phyloP scores from a whole-genome alignment of 768 basidiomycete species.

The Tulasnella sp. region DNA sequence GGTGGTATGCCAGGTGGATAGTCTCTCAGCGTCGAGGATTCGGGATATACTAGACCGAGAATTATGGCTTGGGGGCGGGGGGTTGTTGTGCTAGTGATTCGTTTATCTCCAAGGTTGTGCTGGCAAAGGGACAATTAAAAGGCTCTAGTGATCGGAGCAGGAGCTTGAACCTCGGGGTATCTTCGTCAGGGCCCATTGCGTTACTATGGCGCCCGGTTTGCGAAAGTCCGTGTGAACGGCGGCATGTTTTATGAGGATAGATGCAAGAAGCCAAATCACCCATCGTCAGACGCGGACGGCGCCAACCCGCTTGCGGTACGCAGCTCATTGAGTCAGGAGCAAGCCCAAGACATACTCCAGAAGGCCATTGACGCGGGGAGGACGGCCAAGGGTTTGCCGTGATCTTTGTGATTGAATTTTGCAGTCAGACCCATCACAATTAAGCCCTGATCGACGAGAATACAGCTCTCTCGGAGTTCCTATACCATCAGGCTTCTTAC shows the following conservation, averaged over 20 bases:
- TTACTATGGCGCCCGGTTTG: neutral
- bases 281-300: no score
- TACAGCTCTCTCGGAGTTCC: neutral
- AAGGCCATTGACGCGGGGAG: no score
- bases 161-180: neutral
- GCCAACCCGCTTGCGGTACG: no score
- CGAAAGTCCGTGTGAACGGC: neutral
- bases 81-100: neutral
- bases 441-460: neutral
- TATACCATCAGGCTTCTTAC: neutral
- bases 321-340: no score
- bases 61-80: neutral
- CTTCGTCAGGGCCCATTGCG: neutral
- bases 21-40: neutral
- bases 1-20: no score
- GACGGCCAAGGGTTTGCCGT: neutral
- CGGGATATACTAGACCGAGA: neutral
- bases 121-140: neutral
- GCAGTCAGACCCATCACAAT: neutral
- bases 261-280: no score
- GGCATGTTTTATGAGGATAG: neutral
- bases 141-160: neutral
- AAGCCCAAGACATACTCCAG: no score
- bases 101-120: neutral
- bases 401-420: neutral